Percentiles rank a stretch among this genome's conserved stretches.
phyloP scores from a whole-genome alignment of 129 eudicot species.

The Sambucus nigra region DNA sequence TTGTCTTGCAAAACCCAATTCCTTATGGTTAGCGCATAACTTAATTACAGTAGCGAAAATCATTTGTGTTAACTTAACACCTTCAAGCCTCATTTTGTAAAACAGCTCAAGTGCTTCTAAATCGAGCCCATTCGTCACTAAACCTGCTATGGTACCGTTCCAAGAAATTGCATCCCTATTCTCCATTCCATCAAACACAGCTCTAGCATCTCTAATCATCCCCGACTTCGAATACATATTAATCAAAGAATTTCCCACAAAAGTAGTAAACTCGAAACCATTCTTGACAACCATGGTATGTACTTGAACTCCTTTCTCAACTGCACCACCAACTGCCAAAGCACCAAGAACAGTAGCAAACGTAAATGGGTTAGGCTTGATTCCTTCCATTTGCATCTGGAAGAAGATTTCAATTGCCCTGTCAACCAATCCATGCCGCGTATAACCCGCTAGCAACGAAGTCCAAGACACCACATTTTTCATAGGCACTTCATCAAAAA shows the following conservation, averaged over 20 bases:
- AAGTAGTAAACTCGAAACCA: conserved; percentile 57
- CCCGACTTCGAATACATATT: conserved; percentile 76
- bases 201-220: conserved; percentile 37
- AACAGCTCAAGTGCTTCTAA: conserved; percentile 56
- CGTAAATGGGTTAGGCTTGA: conserved; percentile 66
- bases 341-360: conserved; percentile 70
- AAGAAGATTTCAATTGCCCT: conserved; percentile 38
- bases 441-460: conserved; percentile 73
- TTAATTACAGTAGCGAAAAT: conserved; percentile 46
- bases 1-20: conserved; percentile 45
- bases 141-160: conserved; percentile 82
- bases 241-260: conserved; percentile 72
- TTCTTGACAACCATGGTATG: conserved; percentile 59
- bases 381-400: conserved; percentile 46
- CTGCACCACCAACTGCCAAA: conserved; percentile 52
- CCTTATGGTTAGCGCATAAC: conserved; percentile 56
- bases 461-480: conserved; percentile 95
- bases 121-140: conserved; percentile 52
- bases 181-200: conserved; percentile 49
- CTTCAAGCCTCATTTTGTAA: conserved; percentile 42
- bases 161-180: conserved; percentile 55
- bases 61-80: conserved; percentile 39
- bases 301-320: conserved; percentile 58
- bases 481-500: conserved; percentile 55
- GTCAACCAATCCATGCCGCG: conserved; percentile 34